phyloP scores from a whole-genome alignment of 306 rosid genomes.

The Morella rubra region DNA sequence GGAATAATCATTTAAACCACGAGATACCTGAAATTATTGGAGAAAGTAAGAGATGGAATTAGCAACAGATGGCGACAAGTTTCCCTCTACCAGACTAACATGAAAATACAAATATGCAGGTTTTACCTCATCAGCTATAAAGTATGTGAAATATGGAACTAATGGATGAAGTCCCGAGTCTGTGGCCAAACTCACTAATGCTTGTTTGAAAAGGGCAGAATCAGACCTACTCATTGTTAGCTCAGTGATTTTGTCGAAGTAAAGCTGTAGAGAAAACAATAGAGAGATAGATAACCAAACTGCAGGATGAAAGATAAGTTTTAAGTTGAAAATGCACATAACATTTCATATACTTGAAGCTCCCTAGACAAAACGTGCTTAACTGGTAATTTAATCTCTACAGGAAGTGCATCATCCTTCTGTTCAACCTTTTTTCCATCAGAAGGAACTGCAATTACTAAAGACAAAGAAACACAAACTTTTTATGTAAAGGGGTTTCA shows the following conservation, averaged over 20 bases:
- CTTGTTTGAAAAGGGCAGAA: slow-evolving; percentile 62
- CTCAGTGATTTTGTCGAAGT: slow-evolving; percentile 71
- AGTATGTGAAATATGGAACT: slow-evolving; percentile 77
- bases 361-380: slow-evolving; percentile 76
- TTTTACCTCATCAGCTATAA: slow-evolving; percentile 83
- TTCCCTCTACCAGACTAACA: slow-evolving; percentile 11
- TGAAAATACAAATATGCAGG: neutral
- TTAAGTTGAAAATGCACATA: slow-evolving; percentile 13
- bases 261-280: slow-evolving; percentile 60
- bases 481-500: neutral
- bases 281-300: slow-evolving; percentile 17
- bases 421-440: slow-evolving; percentile 60
- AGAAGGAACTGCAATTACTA: slow-evolving; percentile 46
- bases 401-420: slow-evolving; percentile 73
- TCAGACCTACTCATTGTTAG: slow-evolving; percentile 57
- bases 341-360: slow-evolving; percentile 59
- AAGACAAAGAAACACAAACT: slow-evolving; percentile 20
- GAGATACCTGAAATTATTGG: slow-evolving; percentile 56
- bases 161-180: slow-evolving; percentile 92
- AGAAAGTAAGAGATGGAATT: slow-evolving; percentile 23
- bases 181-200: slow-evolving; percentile 70
- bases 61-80: neutral
- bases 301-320: neutral
- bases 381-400: slow-evolving; percentile 72
- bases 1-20: slow-evolving; percentile 48